Base-by-base conservation (phyloP, 2,329 filamentous ascomycete species). In the Capronia epimyces region DNA sequence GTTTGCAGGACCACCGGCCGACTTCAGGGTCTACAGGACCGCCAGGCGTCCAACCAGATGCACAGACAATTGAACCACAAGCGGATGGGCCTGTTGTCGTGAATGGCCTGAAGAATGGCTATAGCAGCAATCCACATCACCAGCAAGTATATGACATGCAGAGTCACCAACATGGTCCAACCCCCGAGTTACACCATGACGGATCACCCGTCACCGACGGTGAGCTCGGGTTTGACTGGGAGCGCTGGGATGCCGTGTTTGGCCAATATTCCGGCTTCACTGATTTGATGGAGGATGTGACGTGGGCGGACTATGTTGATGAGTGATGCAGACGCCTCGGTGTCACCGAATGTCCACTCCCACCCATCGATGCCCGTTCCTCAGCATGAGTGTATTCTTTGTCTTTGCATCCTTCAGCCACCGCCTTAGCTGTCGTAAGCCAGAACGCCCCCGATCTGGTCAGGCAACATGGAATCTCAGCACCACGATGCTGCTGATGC, bases 191-290 rank as follows among this genome's bases (percentile, higher is more conserved):
- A 24, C 40, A 49, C 40, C 34, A 40, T 9, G 29, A 46, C 39
- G 24, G 43, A 16, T 25, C 31, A 16, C 22, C 24, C 16, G 7
- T 32, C 22, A 18, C 46, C 3, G 29, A 36, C 10, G 49, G 36
- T 43, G 50, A 71, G 40, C 46, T 71, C 16, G 68, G 71, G 47
- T 75, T 75, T 57, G 71, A 75, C 59, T 75, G 72, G 72, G 72
- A 74, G 46, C 66, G 72, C 56, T 75, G 72, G 72, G 72, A 75
- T 46, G 69, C 71, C 5, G 71, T 74, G 1, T 75, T 75, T 45
- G 71, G 71, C 1, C 71, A 73, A 47, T 70, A 73, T 36, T 52
- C 48, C 16, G 57, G 53, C 20, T 61, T 59, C 36, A 58, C 53
- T n/a, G 59, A 61, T 36, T 47, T 61, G 34, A 57, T 59, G 57